Base-by-base conservation (phyloP, 306 rosid genomes). In the Styphnolobium japonicum region DNA sequence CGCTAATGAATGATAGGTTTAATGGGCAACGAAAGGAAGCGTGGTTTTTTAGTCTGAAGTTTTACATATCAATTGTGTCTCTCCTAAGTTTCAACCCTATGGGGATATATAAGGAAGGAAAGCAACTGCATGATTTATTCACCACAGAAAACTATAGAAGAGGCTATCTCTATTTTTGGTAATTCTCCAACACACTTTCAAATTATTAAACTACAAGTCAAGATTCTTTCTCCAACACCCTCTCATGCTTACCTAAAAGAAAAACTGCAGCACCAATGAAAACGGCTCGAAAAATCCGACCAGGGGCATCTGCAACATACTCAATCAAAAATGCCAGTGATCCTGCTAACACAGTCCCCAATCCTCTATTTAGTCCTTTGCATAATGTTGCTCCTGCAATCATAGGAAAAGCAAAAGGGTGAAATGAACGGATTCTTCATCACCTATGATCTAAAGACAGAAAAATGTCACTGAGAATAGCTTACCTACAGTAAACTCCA, bases 341-440 rank as follows among this genome's bases (percentile, higher is more conserved):
- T 77, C 97, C 97, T 6, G 97, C 98, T 42, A 94, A 29, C 7
- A 89, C 64, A 4, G 98, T 92, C 78, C 98, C 98, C 10, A 94
- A 42, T 79, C 97, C 98, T 89, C 98, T 89, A 65, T 94, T 94
- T 5, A 94, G 88, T 43, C 98, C 98, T 86, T 94, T 94, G 93
- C 92, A 85, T 36, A 94, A 80, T 29, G 98, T 94, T 74, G 97
- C 97, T 12, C 98, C 98, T 94, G 84, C 66, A 76, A 31, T 27
- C 49, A 80, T 45, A 51, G 8, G 0, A 67, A 71, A 71, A 43
- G 4, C 15, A 80, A 9, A 75, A 18, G 10, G 23, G 36, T 31
- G 4, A 7, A n/a, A 34, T 16, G 15, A 52, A 1, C 0, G 10
- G 16, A 7, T 36, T 8, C 19, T 36, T 34, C 16, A 36, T 19